These are phyloP conservation scores for Penicillium sp. DNA, from an alignment of 2,329 filamentous ascomycete genomes.

Conservation along the genomic window DNA sequence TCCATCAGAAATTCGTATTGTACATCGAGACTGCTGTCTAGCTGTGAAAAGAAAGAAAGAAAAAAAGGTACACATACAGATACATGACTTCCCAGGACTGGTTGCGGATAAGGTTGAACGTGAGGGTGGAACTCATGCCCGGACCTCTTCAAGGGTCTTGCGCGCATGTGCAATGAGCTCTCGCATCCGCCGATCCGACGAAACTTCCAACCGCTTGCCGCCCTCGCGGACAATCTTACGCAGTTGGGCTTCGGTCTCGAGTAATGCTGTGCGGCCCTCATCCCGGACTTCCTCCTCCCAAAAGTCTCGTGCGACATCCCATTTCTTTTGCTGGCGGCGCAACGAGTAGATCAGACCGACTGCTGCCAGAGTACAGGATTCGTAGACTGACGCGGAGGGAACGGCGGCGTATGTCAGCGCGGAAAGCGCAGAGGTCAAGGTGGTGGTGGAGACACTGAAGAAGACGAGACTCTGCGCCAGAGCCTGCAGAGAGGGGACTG, in stretches of 20 bases:
- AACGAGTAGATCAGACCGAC: slow-evolving; percentile 54
- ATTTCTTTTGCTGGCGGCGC: slow-evolving; percentile 53
- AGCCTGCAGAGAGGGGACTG: slow-evolving; percentile 64
- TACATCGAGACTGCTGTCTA: slow-evolving; percentile 13
- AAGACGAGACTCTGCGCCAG: slow-evolving; percentile 69
- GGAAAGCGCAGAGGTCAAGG: slow-evolving; percentile 53
- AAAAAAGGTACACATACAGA: slow-evolving; percentile 11
- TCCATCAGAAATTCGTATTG: background rate
- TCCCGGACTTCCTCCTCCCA: slow-evolving; percentile 53
- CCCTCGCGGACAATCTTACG: slow-evolving; percentile 42
- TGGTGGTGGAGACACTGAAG: slow-evolving; percentile 67
- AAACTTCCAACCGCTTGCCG: slow-evolving; percentile 32
- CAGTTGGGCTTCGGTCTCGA: slow-evolving; percentile 48
- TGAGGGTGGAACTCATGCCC: slow-evolving; percentile 6
- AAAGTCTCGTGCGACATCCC: slow-evolving; percentile 48
- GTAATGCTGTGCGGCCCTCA: slow-evolving; percentile 52
- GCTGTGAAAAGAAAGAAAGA: background rate
- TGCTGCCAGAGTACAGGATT: slow-evolving; percentile 54
- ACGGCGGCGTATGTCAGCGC: slow-evolving; percentile 52
- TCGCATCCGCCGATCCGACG: slow-evolving; percentile 37
- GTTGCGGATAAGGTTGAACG: too few relatives aligned
- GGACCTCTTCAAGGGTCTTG: slow-evolving; percentile 40
- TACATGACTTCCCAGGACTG: slow-evolving; percentile 6
- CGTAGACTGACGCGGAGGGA: slow-evolving; percentile 48
- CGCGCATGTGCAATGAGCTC: slow-evolving; percentile 43